Evolutionary conservation across 1,139 yeast genomes (phyloP).

Genomic region (Pichia kudriavzevii): DNA sequence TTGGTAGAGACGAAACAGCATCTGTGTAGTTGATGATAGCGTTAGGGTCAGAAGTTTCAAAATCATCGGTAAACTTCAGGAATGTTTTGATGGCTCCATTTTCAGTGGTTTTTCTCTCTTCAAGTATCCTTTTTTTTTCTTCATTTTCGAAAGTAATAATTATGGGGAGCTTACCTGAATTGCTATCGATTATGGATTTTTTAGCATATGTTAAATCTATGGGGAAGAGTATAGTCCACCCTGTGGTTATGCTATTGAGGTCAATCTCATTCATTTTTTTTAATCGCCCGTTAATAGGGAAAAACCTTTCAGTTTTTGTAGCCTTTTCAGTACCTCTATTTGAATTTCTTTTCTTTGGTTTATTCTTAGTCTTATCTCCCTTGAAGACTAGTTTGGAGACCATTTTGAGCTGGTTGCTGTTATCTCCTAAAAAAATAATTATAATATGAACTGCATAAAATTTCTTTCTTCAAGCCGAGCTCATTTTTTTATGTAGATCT

Average conservation of each 20-base stretch:
- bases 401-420: too few species aligned
- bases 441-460: too few species aligned
- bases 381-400: conserved; percentile 37
- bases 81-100: conserved; percentile 1
- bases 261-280: conserved; percentile 2
- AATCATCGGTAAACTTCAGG: conserved; percentile 2
- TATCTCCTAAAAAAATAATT: too few species aligned
- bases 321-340: conserved; percentile 32
- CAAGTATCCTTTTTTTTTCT: conserved; percentile 2
- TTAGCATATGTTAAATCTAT: conserved; percentile 5
- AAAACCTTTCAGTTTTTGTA: conserved; percentile 17
- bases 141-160: conserved; percentile 6
- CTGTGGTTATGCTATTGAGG: conserved; percentile 2
- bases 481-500: too few species aligned
- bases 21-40: conserved; percentile 1
- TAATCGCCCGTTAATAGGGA: conserved; percentile 9
- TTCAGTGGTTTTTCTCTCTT: conserved; percentile 3
- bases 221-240: conserved; percentile 10
- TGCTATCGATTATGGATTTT: conserved; percentile 2
- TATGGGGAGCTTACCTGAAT: conserved; percentile 8
- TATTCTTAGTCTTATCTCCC: conserved; percentile 29
- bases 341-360: conserved; percentile 21
- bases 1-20: conserved; percentile 9
- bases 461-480: neutral
- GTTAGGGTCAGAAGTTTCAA: conserved; percentile 1